These are phyloP conservation scores for Stephanodiscus triporus DNA, from an alignment of 108 stramenopile genomes.

Conservation along the genomic window DNA sequence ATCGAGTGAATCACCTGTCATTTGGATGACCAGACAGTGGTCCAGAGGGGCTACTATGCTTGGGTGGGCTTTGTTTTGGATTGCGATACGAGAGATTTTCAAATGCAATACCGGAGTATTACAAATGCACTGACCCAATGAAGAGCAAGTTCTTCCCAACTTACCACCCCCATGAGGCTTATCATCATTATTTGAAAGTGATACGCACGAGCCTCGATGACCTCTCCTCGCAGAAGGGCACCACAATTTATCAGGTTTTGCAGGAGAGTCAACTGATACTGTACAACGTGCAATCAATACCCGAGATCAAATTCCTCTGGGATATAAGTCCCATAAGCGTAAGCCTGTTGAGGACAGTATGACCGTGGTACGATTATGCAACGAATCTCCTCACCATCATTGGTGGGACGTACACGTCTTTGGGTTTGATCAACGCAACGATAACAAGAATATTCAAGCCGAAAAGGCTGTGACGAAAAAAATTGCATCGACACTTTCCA, in stretches of 20 bases:
- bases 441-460: conserved; percentile 93
- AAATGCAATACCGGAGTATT: conserved; percentile 75
- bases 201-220: conserved; percentile 80
- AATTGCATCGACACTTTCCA: no score
- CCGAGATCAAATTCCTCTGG: conserved; percentile 89
- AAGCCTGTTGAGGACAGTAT: conserved; percentile 72
- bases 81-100: conserved; percentile 54
- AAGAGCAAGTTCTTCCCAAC: conserved; percentile 73
- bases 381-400: conserved; percentile 96
- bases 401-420: conserved; percentile 97
- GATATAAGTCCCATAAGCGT: conserved; percentile 94
- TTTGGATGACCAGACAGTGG: no score
- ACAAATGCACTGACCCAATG: conserved; percentile 77
- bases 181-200: conserved; percentile 97
- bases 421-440: conserved; percentile 93
- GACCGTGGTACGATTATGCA: conserved; percentile 95
- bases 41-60: no score
- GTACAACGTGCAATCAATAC: conserved; percentile 76
- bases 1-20: conserved; percentile 88
- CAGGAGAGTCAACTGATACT: conserved; percentile 85
- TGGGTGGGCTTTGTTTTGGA: conserved; percentile 5
- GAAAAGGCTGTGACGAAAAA: conserved; percentile 44
- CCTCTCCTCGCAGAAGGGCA: conserved; percentile 1
- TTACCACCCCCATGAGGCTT: conserved; percentile 82
- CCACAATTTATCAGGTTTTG: conserved; percentile 81